Conservation (phyloP, 2,329 filamentous ascomycete genomes). For the Ascochyta pisi region DNA sequence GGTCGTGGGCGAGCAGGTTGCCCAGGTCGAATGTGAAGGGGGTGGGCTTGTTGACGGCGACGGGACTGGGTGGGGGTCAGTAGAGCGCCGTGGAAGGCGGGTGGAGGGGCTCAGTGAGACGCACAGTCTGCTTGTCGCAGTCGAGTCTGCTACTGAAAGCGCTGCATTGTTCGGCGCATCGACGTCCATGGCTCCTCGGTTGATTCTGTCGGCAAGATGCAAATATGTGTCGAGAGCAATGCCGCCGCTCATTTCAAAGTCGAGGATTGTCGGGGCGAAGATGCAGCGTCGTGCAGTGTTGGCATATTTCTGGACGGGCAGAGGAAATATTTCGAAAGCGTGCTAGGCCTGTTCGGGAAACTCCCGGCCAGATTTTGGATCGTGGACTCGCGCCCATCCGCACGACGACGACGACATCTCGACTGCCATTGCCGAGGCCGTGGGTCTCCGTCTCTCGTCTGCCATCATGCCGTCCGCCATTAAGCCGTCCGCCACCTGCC, state of each 20-base stretch:
- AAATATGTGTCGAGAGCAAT: slow-evolving; percentile 34
- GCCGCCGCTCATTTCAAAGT: slow-evolving; percentile 43
- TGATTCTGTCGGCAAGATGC: slow-evolving; percentile 39
- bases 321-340: slow-evolving; percentile 28
- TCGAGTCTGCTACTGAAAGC: slow-evolving; percentile 44
- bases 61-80: slow-evolving; percentile 34
- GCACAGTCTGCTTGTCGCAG: slow-evolving; percentile 41
- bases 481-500: slow-evolving; percentile 28
- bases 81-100: neutral
- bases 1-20: slow-evolving; percentile 83
- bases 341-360: slow-evolving; percentile 12
- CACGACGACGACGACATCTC: slow-evolving; percentile 23
- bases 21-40: slow-evolving; percentile 93
- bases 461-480: slow-evolving; percentile 40
- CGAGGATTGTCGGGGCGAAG: neutral
- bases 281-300: slow-evolving; percentile 7
- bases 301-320: slow-evolving; percentile 4
- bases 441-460: slow-evolving; percentile 27
- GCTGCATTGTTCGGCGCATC: slow-evolving; percentile 29
- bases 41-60: slow-evolving; percentile 71
- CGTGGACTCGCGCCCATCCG: slow-evolving; percentile 10
- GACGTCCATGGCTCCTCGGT: slow-evolving; percentile 45
- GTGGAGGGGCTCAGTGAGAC: slow-evolving; percentile 15
- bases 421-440: slow-evolving; percentile 36
- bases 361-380: slow-evolving; percentile 28